phyloP scores from a whole-genome alignment of 306 rosid species.

The Medicago lupulina region DNA sequence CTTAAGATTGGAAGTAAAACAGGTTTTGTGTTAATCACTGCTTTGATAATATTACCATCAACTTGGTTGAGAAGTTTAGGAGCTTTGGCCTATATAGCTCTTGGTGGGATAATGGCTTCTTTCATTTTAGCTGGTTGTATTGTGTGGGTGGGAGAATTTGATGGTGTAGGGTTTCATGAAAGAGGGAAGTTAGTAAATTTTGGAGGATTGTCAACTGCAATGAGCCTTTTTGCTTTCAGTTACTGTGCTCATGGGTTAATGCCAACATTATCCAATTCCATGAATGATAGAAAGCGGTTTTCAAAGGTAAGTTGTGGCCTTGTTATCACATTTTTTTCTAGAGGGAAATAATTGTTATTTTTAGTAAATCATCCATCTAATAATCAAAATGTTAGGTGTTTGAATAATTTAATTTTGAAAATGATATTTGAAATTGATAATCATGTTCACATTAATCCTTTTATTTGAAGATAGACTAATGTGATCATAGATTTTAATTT shows the following conservation, averaged over 20 bases:
- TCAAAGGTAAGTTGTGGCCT: conserved; percentile 47
- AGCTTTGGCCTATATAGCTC: conserved; percentile 61
- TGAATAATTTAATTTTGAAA: too few species aligned
- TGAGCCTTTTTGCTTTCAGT: conserved; percentile 65
- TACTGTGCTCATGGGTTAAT: conserved; percentile 71
- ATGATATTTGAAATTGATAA: too few species aligned
- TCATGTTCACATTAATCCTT: too few species aligned
- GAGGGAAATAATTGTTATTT: too few species aligned
- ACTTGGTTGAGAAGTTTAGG: conserved; percentile 71
- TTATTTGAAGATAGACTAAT: too few species aligned
- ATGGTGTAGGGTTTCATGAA: conserved; percentile 63
- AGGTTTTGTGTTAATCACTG: conserved; percentile 57
- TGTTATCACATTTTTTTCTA: too few species aligned
- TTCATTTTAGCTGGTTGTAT: conserved; percentile 50
- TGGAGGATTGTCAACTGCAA: conserved; percentile 52
- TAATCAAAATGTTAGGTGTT: too few species aligned
- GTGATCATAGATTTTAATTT: too few species aligned
- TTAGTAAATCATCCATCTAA: too few species aligned
- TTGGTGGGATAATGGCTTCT: conserved; percentile 75
- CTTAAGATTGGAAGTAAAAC: conserved; percentile 49
- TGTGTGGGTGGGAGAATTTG: conserved; percentile 61
- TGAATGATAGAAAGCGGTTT: conserved; percentile 62
- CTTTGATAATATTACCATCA: conserved; percentile 66
- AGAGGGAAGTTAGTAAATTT: conserved; percentile 37
- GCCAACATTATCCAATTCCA: conserved; percentile 67